Evolutionary conservation across 2,329 filamentous ascomycete genomes (phyloP).

Genomic region (Fusarium torulosum): DNA sequence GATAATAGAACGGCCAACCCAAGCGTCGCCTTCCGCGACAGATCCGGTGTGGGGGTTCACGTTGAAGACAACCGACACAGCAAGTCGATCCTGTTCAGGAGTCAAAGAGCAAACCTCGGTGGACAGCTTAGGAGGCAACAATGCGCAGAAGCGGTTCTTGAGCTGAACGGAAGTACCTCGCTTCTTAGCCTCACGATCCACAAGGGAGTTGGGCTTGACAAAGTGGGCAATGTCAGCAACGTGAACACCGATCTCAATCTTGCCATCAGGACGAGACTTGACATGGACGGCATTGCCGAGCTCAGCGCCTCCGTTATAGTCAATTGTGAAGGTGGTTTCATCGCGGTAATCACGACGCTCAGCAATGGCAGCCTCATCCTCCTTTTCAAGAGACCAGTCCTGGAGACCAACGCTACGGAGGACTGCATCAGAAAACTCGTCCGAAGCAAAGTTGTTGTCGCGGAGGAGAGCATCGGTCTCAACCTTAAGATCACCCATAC

Average conservation of each 20-base stretch:
- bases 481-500: conserved; percentile 97
- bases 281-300: conserved; percentile 94
- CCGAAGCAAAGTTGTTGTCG: conserved; percentile 98
- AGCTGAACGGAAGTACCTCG: conserved; percentile 95
- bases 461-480: conserved; percentile 96
- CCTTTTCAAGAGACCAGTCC: conserved; percentile 88
- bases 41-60: conserved; percentile 84
- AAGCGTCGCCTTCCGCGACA: conserved; percentile 86
- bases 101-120: conserved; percentile 88
- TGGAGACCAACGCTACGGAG: conserved; percentile 91
- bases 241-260: conserved; percentile 94
- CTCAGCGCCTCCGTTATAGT: conserved; percentile 87
- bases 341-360: conserved; percentile 89
- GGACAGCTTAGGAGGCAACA: conserved; percentile 88
- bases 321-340: conserved; percentile 91
- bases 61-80: conserved; percentile 92
- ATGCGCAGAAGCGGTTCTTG: conserved; percentile 86
- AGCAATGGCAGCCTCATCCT: conserved; percentile 79
- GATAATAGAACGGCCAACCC: conserved; percentile 93
- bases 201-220: conserved; percentile 93
- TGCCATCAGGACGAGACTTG: conserved; percentile 84
- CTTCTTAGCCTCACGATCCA: conserved; percentile 98
- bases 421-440: conserved; percentile 97
- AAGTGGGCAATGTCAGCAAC: conserved; percentile 97
- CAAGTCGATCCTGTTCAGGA: conserved; percentile 89